phyloP scores from a whole-genome alignment of 108 stramenopile species.

The Fistulifera pelliculosa region DNA sequence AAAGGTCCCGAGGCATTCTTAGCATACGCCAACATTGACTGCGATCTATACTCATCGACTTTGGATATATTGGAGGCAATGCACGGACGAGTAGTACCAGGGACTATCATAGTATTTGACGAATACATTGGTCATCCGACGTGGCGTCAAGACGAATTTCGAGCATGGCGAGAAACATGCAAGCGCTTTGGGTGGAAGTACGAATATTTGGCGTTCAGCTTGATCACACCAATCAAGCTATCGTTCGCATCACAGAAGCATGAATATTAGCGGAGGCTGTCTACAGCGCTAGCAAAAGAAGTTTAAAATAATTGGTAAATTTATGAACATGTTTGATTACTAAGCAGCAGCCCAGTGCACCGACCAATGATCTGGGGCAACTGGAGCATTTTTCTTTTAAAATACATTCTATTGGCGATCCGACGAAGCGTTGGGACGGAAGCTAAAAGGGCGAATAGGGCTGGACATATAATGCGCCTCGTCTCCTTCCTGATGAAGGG shows the following conservation, averaged over 20 bases:
- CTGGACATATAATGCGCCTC: background rate
- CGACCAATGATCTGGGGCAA: no score
- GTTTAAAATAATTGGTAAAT: no score
- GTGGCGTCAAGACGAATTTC: conserved; percentile 82
- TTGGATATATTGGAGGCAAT: conserved; percentile 73
- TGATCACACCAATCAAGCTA: conserved; percentile 75
- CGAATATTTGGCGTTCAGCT: conserved; percentile 77
- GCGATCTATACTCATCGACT: conserved; percentile 70
- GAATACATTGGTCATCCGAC: conserved; percentile 77
- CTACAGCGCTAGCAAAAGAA: no score
- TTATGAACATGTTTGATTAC: no score
- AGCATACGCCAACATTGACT: conserved; percentile 85
- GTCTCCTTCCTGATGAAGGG: conserved; percentile 12
- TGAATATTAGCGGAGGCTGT: background rate
- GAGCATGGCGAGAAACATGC: conserved; percentile 78
- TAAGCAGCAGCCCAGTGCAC: no score
- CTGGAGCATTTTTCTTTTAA: no score
- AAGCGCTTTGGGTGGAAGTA: conserved; percentile 86
- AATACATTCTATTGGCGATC: no score
- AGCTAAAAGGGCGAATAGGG: no score
- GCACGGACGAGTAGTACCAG: conserved; percentile 61
- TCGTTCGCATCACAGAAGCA: conserved; percentile 55
- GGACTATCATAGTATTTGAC: conserved; percentile 78
- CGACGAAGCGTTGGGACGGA: no score
- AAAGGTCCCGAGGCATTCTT: conserved; percentile 39